Evolutionary conservation across 805 yeast species (phyloP).

Genomic region (Osmozyma mogii): DNA sequence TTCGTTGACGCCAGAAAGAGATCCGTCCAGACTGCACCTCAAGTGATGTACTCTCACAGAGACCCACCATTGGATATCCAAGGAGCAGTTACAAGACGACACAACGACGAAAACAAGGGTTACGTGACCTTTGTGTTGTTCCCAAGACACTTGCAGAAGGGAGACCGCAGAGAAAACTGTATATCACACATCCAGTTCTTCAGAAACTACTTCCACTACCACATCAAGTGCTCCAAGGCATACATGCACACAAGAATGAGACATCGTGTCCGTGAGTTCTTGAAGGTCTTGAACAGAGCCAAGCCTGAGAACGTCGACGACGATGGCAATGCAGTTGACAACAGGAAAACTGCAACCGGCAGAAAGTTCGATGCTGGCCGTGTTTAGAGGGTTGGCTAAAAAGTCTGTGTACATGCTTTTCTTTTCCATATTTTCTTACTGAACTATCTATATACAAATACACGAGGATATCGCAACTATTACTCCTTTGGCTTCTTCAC

Average conservation of each 20-base stretch:
- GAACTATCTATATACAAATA: neutral
- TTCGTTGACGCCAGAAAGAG: constrained; percentile 94
- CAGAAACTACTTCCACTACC: constrained; percentile 97
- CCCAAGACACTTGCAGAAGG: constrained; percentile 64
- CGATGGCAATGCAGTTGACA: constrained; percentile 40
- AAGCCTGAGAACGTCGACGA: constrained; percentile 85
- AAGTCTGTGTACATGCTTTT: constrained; percentile 3
- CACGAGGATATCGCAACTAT: neutral
- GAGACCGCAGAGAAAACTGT: constrained; percentile 71
- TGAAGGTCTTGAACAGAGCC: constrained; percentile 93
- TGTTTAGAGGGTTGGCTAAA: constrained; percentile 3
- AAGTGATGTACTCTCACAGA: constrained; percentile 80
- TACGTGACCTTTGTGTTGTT: constrained; percentile 66
- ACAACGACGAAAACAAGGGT: constrained; percentile 38
- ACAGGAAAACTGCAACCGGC: constrained; percentile 66
- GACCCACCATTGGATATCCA: constrained; percentile 85
- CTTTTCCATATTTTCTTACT: neutral
- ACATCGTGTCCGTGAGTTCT: constrained; percentile 85
- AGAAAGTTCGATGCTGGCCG: constrained; percentile 45
- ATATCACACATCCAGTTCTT: constrained; percentile 87
- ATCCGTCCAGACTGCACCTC: constrained; percentile 96
- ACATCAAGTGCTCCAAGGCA: constrained; percentile 96
- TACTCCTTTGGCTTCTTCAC: constrained; percentile 64
- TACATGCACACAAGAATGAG: constrained; percentile 98
- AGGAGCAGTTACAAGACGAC: constrained; percentile 33